These are phyloP conservation scores for Helichrysum umbraculigerum DNA, from an alignment of 129 eudicot genomes.

Conservation along the genomic window DNA sequence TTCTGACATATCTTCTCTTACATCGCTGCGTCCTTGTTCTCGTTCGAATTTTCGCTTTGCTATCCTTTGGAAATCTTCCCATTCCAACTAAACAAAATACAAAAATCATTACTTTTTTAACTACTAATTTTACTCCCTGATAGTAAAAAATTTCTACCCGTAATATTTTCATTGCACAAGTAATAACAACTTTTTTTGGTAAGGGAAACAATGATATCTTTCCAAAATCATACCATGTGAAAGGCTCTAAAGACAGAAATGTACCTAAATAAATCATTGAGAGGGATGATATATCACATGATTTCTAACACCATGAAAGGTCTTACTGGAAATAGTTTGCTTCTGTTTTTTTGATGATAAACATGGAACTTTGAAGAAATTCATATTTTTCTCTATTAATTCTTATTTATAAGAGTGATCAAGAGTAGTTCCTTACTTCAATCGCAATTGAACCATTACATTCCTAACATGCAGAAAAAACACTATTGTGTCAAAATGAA, in stretches of 20 bases:
- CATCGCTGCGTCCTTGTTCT: constrained; percentile 83
- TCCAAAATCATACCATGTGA: not conserved
- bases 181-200: not conserved
- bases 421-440: not conserved
- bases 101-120: not conserved
- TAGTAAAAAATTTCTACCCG: not conserved
- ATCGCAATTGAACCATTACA: not conserved
- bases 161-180: not conserved
- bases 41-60: constrained; percentile 66
- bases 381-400: not conserved
- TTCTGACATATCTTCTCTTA: constrained; percentile 90
- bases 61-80: constrained; percentile 71
- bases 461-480: not conserved
- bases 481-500: not conserved
- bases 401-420: not conserved
- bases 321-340: not conserved
- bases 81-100: constrained; percentile 56
- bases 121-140: not conserved
- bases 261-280: not conserved
- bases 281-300: not conserved
- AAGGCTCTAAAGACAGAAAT: not conserved
- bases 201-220: not conserved
- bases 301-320: not conserved
- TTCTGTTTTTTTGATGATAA: not conserved
- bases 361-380: not conserved